Conservation (phyloP, 176 grass and related monocot species). For the Coix lacrymajobi region DNA sequence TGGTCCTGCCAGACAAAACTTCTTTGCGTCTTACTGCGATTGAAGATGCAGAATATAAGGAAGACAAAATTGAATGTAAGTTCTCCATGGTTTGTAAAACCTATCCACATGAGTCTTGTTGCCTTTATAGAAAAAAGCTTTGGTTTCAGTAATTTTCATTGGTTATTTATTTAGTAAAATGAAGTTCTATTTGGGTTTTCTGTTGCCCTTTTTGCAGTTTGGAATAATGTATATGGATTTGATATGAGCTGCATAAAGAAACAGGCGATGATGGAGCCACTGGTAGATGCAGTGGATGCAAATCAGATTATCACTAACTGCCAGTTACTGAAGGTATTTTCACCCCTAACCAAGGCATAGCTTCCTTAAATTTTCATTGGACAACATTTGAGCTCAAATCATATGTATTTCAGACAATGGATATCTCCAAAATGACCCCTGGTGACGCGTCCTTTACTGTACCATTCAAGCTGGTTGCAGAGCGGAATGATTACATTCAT, state of each 20-base stretch:
- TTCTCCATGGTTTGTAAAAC: not conserved
- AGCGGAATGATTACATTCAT: constrained; percentile 91
- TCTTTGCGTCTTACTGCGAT: constrained; percentile 88
- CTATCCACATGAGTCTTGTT: not conserved
- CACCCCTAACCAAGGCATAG: not conserved
- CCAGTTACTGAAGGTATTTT: constrained; percentile 69
- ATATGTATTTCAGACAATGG: constrained; percentile 68
- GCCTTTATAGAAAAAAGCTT: not conserved
- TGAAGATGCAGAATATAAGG: constrained; percentile 94
- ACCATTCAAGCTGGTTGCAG: constrained; percentile 84
- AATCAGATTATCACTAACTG: constrained; percentile 94
- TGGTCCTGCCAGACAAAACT: constrained; percentile 83
- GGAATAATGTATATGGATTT: constrained; percentile 94
- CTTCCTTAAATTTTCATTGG: not conserved
- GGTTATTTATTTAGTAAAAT: not conserved
- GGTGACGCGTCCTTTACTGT: constrained; percentile 84
- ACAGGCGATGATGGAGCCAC: constrained; percentile 90
- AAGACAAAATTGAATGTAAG: constrained; percentile 96
- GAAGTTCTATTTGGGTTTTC: not conserved
- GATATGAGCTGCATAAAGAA: constrained; percentile 99
- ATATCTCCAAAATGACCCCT: constrained; percentile 89
- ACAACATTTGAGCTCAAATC: not conserved
- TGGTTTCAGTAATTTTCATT: not conserved
- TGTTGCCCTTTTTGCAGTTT: constrained; percentile 43
- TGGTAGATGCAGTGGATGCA: constrained; percentile 83